Evolutionary conservation across 306 rosid genomes (phyloP).

Genomic region (Hippophae tibetana): DNA sequence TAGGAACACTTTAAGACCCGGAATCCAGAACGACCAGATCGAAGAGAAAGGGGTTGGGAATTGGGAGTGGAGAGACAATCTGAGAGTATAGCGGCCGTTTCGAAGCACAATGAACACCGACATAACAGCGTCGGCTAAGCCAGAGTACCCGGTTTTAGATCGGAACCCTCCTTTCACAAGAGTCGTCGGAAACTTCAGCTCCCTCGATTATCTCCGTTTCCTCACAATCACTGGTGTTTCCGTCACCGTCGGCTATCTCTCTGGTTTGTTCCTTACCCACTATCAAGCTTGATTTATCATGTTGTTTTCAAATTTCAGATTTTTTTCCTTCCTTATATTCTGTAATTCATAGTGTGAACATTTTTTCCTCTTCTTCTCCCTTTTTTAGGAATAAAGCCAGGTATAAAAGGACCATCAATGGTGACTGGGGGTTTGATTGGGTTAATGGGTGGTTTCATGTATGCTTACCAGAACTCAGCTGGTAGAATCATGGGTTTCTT

Average conservation of each 20-base stretch:
- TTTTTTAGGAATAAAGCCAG: constrained; percentile 73
- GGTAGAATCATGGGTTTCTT: constrained; percentile 90
- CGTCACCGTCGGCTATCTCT: constrained; percentile 92
- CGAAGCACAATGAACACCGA: constrained; percentile 66
- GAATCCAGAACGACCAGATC: no score
- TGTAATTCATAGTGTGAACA: background rate
- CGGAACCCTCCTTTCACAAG: constrained; percentile 91
- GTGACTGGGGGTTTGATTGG: constrained; percentile 93
- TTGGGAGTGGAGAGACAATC: no score
- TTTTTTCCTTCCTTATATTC: background rate
- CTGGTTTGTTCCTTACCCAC: constrained; percentile 28
- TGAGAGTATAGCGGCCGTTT: background rate
- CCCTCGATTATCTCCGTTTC: constrained; percentile 82
- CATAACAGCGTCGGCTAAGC: constrained; percentile 77
- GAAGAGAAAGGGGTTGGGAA: no score
- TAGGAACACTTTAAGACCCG: no score
- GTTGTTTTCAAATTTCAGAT: background rate
- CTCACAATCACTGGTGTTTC: constrained; percentile 81
- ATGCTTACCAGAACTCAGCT: constrained; percentile 85
- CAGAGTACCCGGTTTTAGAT: constrained; percentile 82
- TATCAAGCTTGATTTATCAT: background rate
- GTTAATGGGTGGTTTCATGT: constrained; percentile 91
- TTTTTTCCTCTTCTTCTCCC: background rate
- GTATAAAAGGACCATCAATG: constrained; percentile 91
- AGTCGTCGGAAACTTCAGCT: constrained; percentile 72